These are phyloP conservation scores for Phytophthora ramorum DNA, from an alignment of 352 stramenopile species.

Conservation along the genomic window DNA sequence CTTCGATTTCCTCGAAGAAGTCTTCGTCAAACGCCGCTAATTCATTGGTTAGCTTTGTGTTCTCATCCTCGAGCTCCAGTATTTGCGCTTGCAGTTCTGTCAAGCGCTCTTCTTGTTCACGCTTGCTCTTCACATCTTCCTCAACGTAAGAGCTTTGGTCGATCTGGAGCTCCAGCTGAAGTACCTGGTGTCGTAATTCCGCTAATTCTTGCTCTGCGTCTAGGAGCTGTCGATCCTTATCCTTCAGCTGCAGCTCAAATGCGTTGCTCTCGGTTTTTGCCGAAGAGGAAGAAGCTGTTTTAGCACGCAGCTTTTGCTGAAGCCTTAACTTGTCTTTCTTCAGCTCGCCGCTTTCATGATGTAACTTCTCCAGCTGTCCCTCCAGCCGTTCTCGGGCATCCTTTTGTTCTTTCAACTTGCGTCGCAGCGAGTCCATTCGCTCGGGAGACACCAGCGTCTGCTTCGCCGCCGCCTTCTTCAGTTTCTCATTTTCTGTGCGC, in stretches of 20 bases:
- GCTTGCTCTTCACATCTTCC: constrained; percentile 6
- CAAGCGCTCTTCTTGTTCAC: constrained; percentile 26
- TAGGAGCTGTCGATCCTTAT: constrained; percentile 32
- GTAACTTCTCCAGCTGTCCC: constrained; percentile 47
- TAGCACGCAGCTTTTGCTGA: constrained; percentile 66
- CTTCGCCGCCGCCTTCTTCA: constrained; percentile 43
- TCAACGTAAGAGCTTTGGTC: constrained; percentile 14
- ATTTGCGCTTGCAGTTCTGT: constrained; percentile 52
- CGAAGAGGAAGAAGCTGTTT: constrained; percentile 34
- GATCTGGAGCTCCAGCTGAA: constrained; percentile 30
- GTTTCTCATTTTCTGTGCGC: constrained; percentile 71
- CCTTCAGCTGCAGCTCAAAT: constrained; percentile 32
- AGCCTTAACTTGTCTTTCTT: constrained; percentile 73
- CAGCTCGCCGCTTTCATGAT: constrained; percentile 45
- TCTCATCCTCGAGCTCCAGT: constrained; percentile 70
- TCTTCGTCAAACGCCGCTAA: constrained; percentile 93
- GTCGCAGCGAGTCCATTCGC: constrained; percentile 49
- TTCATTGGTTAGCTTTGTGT: constrained; percentile 75
- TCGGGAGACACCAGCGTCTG: constrained; percentile 41
- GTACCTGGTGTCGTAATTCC: constrained; percentile 26
- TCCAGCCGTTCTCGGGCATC: constrained; percentile 49
- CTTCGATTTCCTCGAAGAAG: constrained; percentile 97
- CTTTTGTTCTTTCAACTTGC: constrained; percentile 58
- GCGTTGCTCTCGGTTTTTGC: constrained; percentile 19
- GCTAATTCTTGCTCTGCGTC: constrained; percentile 24